These are phyloP conservation scores for Coemansia sp. DNA, from an alignment of 192 early-diverging fungal genomes.

Conservation along the genomic window DNA sequence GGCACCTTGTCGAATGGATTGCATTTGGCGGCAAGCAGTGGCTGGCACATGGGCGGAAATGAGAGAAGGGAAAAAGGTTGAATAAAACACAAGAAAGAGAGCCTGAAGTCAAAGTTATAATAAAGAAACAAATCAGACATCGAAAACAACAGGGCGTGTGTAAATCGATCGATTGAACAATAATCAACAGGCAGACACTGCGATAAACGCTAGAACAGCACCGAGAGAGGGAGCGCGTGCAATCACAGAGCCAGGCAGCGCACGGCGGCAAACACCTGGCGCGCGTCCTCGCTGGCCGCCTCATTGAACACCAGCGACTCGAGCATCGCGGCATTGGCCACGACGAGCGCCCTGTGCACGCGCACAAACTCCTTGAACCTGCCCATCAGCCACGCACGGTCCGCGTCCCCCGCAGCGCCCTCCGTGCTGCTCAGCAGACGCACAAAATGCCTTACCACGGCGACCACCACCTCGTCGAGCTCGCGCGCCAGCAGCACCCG, in stretches of 20 bases:
- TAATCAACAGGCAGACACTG: too few relatives aligned
- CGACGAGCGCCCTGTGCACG: slow-evolving; percentile 54
- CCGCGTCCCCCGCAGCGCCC: slow-evolving; percentile 59
- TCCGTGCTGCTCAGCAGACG: slow-evolving; percentile 47
- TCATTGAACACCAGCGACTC: slow-evolving; percentile 53
- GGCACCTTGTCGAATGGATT: too few relatives aligned
- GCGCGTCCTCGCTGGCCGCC: slow-evolving; percentile 34
- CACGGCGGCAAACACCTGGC: slow-evolving; percentile 32
- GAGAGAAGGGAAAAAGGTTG: too few relatives aligned
- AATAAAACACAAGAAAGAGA: too few relatives aligned
- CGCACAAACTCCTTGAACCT: slow-evolving; percentile 62
- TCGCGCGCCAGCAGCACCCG: slow-evolving; percentile 69
- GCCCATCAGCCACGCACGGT: slow-evolving; percentile 63
- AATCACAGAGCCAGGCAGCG: slow-evolving; percentile 1
- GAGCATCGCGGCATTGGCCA: slow-evolving; percentile 43
- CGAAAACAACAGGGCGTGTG: too few relatives aligned
- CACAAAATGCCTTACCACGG: slow-evolving; percentile 66
- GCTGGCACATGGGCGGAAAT: too few relatives aligned
- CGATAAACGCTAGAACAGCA: too few relatives aligned
- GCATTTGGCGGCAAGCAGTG: too few relatives aligned
- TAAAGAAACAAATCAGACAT: background rate
- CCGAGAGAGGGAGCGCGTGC: too few relatives aligned
- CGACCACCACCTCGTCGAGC: slow-evolving; percentile 78
- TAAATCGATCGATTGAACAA: too few relatives aligned
- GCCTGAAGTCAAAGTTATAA: too few relatives aligned